These are phyloP conservation scores for Colletotrichum eleusines DNA, from an alignment of 2,329 filamentous ascomycete species.

Conservation along the genomic window DNA sequence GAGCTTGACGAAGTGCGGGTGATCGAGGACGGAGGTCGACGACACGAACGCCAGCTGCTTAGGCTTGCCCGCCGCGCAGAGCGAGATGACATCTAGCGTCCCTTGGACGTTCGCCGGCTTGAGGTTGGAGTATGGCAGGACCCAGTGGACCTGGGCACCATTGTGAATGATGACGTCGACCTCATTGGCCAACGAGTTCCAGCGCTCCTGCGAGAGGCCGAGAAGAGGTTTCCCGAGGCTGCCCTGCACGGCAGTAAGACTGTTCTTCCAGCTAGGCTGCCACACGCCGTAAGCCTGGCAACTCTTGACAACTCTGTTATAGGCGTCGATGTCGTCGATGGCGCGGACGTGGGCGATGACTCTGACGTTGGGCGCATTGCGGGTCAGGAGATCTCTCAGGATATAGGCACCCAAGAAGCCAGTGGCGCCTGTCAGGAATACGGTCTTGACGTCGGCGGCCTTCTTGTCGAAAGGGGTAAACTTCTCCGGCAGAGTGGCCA, in stretches of 20 bases:
- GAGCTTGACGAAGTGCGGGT: constrained; percentile 81
- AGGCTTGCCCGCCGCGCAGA: constrained; percentile 81
- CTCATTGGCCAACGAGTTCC: constrained; percentile 55
- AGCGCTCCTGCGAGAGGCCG: constrained; percentile 75
- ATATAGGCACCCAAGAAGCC: constrained; percentile 90
- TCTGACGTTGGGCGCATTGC: constrained; percentile 64
- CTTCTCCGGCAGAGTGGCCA: constrained; percentile 3
- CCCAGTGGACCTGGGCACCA: constrained; percentile 85
- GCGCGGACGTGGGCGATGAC: constrained; percentile 33
- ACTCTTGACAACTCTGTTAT: constrained; percentile 12
- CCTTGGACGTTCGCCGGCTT: constrained; percentile 82
- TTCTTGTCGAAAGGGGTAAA: constrained; percentile 31
- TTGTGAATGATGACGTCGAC: constrained; percentile 86
- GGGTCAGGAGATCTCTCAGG: constrained; percentile 77
- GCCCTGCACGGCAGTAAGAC: constrained; percentile 77
- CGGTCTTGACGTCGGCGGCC: constrained; percentile 68
- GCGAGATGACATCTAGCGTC: constrained; percentile 79
- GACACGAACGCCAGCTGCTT: constrained; percentile 87
- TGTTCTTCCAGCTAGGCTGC: constrained; percentile 74
- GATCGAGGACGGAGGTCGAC: constrained; percentile 86
- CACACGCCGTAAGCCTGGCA: constrained; percentile 76
- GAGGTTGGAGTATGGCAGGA: constrained; percentile 80
- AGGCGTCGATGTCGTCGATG: constrained; percentile 11
- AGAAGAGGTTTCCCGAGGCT: constrained; percentile 80
- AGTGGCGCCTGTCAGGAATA: constrained; percentile 90